Percentiles rank a stretch among this genome's conserved stretches.
phyloP scores from a whole-genome alignment of 371 early-diverging fungal genomes.

The Mucor racemosus region DNA sequence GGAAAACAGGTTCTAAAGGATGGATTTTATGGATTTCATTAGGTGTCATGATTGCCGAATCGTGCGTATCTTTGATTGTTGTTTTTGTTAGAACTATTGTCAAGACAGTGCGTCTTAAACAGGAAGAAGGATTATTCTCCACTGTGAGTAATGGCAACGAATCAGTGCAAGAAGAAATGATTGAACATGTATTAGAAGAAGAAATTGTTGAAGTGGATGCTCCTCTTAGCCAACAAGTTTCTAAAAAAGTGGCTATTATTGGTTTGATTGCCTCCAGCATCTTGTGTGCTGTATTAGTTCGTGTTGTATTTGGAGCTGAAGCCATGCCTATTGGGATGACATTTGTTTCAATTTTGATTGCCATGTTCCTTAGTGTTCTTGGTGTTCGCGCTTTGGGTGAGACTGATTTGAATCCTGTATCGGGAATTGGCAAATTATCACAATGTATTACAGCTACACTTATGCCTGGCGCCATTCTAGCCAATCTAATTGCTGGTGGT shows the following conservation, averaged over 20 bases:
- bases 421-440: constrained; percentile 85
- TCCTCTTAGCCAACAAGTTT: constrained; percentile 56
- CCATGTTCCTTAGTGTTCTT: constrained; percentile 67
- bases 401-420: constrained; percentile 83
- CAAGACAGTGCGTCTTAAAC: neutral
- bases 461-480: constrained; percentile 73
- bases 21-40: constrained; percentile 89
- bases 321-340: constrained; percentile 58
- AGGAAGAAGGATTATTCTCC: neutral
- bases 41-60: constrained; percentile 83
- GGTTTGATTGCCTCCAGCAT: constrained; percentile 66
- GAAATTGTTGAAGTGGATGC: constrained; percentile 43
- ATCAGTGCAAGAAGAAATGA: constrained; percentile 27
- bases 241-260: constrained; percentile 57
- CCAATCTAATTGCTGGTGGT: constrained; percentile 85
- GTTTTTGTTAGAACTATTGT: constrained; percentile 50
- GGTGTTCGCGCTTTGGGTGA: constrained; percentile 80
- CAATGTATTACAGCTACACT: constrained; percentile 83
- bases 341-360: constrained; percentile 58
- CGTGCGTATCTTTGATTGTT: constrained; percentile 66
- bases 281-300: constrained; percentile 63
- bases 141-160: neutral
- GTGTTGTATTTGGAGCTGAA: constrained; percentile 59
- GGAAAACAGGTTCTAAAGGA: constrained; percentile 75
- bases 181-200: constrained; percentile 18